Evolutionary conservation across 129 eudicot genomes (phyloP), one percentile per base, ranked within the genome.

Genomic region (Solidago caesia): DNA sequence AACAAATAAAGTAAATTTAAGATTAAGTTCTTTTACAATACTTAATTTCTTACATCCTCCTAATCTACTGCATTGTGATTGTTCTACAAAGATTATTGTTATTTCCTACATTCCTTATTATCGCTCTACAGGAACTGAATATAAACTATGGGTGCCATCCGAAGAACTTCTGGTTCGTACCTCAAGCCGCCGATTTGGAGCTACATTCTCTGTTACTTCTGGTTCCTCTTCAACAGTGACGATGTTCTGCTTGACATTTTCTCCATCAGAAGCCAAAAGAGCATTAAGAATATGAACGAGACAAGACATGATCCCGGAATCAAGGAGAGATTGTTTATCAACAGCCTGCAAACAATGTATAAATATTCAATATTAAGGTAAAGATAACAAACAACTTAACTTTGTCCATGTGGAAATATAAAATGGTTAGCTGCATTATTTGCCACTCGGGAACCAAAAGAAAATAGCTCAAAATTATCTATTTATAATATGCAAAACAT

Each of bases 271-370:
- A 73, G 83, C 93, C 86, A 95, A 83, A 81, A 95, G 89, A 79
- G 93, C 86, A 82, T 83, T 80, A 14, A 95, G 89, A 77, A 95
- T 82, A 84, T 95, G 88, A 78, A 91, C 87, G 39, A 95, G 93
- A 79, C 99, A 95, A 70, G 92, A 87, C 71, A 95, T 76, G 61
- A 95, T 95, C 75, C 99, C 99, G 48, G 99, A 91, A 84, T 95
- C 99, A 70, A 95, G 95, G 59, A 95, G 96, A 51, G 96, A 91
- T 80, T 89, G 97, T 79, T 89, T 91, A 84, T 95, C 99, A 85
- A 87, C 77, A 43, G 87, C 85, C 99, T 95, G 96, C 81, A 76
- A 67, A 71, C 33, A 64, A 75, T 41, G 78, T 67, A 51, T 26
- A 76, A 47, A 41, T 25, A 48, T 78, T 64, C 12, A 53, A 57